phyloP scores from a whole-genome alignment of 1,139 yeast species.

The Hyphopichia khmerensis region DNA sequence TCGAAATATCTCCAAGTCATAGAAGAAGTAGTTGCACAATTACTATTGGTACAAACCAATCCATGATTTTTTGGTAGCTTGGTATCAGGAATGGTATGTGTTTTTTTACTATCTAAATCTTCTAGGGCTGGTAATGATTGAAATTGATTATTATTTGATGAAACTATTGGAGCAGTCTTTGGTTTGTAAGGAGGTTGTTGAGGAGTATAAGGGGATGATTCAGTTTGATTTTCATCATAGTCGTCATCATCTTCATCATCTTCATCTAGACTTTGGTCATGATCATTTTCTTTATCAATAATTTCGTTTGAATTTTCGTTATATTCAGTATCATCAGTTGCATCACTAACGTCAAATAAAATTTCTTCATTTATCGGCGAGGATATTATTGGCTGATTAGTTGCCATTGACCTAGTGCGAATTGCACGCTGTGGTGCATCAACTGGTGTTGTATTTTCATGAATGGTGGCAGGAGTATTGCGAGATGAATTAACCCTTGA shows the following conservation, averaged over 20 bases:
- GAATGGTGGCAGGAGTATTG: neutral
- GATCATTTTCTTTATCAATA: conserved; percentile 16
- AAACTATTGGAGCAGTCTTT: conserved; percentile 5
- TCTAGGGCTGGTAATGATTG: conserved; percentile 46
- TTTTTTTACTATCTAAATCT: conserved; percentile 45
- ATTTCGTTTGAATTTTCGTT: conserved; percentile 23
- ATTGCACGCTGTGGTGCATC: conserved; percentile 42
- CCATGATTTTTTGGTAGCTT: conserved; percentile 43
- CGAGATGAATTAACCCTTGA: neutral
- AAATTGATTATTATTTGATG: conserved; percentile 16
- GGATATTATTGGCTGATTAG: conserved; percentile 30
- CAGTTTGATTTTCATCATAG: conserved; percentile 16
- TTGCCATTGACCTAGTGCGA: conserved; percentile 46
- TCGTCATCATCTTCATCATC: conserved; percentile 20
- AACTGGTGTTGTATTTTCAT: conserved; percentile 12
- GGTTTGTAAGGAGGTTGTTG: conserved; percentile 37
- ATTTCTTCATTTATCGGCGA: conserved; percentile 44
- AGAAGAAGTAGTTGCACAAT: conserved; percentile 42
- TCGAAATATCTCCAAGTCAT: conserved; percentile 51
- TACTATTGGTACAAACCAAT: conserved; percentile 41
- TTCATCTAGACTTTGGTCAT: conserved; percentile 8
- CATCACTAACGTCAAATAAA: conserved; percentile 29
- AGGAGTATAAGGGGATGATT: conserved; percentile 43
- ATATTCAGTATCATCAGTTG: conserved; percentile 31
- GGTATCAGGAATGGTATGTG: conserved; percentile 41